Base-by-base conservation (phyloP, 1,139 yeast genomes). In the Geotrichum histeridarum region DNA sequence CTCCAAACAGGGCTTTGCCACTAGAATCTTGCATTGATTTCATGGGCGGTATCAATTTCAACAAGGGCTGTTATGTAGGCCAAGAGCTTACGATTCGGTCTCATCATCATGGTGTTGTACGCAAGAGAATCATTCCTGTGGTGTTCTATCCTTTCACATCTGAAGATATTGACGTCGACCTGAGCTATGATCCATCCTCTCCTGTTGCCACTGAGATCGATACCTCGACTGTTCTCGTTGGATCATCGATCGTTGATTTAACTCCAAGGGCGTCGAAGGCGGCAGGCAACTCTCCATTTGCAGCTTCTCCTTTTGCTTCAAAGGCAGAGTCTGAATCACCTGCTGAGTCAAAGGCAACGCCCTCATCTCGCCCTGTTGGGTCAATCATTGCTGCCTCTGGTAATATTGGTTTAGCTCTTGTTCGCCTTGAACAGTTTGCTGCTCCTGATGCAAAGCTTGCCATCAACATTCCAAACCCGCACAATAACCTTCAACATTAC, bases 41-140 rank as follows among this genome's bases (percentile, higher is more conserved):
- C 63, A 81, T 81, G 72, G 85, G 87, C 61, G 95, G 96, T 0
- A 78, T 91, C 15, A 88, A 93, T 54, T 79, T 85, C 52, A 82
- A 90, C 62, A 93, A 93, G 68, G 99, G 99, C 2, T 93, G 99
- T 68, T 93, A 93, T 64, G 84, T 89, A 18, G 99, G 99, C 0
- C 99, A 93, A 69, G 99, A 93, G 67, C 75, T 93, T 54, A 91
- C 98, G 0, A 89, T 91, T 18, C 78, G 99, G 63, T 86, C 97
- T 0, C 84, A 78, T 66, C 89, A 88, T 58, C 83, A 86, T 46
- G 96, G 97, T 1, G 80, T 84, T 1, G 81, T 91, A 12, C 76
- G 96, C 30, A 90, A 91, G 66, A 75, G 99, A 54, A 74, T 90
- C 1, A 80, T 87, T 45, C 96, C 97, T 0, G 82, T 86, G 1